Conservation (phyloP, 768 basidiomycete species). For the Lactifluus subvellereus region DNA sequence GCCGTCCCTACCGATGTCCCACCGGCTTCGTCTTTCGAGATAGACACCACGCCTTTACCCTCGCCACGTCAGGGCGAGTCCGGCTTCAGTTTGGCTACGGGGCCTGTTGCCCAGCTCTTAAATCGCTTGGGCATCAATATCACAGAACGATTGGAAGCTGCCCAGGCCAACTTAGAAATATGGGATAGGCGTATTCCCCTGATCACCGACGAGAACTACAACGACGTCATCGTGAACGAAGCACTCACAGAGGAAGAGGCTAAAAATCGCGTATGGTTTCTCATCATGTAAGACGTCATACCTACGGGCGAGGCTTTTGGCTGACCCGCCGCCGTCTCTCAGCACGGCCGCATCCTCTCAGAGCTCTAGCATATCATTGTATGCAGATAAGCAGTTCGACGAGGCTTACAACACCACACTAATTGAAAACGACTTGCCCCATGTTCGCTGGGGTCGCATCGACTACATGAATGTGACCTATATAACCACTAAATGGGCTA, state of each 20-base stretch:
- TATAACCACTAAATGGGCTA: conserved; percentile 77
- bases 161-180: conserved; percentile 30
- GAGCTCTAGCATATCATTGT: conserved; percentile 61
- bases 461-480: conserved; percentile 83
- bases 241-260: conserved; percentile 50
- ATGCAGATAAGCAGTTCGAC: conserved; percentile 70
- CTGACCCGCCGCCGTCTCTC: conserved; percentile 8
- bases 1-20: conserved; percentile 31
- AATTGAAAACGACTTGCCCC: conserved; percentile 53
- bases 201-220: conserved; percentile 78
- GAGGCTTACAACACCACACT: conserved; percentile 60
- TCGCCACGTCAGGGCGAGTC: conserved; percentile 5
- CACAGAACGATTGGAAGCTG: conserved; percentile 44
- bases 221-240: conserved; percentile 68
- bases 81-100: conserved; percentile 31
- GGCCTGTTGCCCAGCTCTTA: conserved; percentile 51
- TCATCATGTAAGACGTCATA: conserved; percentile 55
- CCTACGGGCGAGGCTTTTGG: neutral
- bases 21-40: conserved; percentile 24
- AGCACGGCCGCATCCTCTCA: conserved; percentile 56
- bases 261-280: conserved; percentile 69
- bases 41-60: neutral
- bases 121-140: conserved; percentile 63
- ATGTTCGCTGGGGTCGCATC: conserved; percentile 79
- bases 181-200: conserved; percentile 76